Evolutionary conservation across 2,329 filamentous ascomycete genomes (phyloP).

Genomic region (Ceratocystis alfenasii): DNA sequence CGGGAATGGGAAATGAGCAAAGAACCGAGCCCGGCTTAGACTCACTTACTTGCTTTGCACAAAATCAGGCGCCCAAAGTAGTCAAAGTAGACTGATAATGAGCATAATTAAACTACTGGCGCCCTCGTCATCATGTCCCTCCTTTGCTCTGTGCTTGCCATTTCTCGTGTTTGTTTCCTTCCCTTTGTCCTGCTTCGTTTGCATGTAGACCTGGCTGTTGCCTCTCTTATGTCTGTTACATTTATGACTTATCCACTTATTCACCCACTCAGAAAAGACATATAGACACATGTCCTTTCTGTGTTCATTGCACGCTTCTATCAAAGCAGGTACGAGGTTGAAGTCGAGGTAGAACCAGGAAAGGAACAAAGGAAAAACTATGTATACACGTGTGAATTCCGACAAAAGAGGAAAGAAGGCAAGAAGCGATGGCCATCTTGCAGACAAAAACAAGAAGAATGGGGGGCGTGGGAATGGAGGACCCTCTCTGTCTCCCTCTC

Average conservation of each 20-base stretch:
- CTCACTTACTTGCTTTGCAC: not conserved
- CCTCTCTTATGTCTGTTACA: not conserved
- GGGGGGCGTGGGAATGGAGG: not conserved
- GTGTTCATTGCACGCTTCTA: not conserved
- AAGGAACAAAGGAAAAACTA: not conserved
- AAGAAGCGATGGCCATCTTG: not conserved
- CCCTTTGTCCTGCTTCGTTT: not conserved
- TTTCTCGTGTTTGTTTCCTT: not conserved
- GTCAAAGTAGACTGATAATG: not conserved
- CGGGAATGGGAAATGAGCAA: conserved; percentile 9
- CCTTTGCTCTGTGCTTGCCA: not conserved
- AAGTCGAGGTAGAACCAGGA: not conserved
- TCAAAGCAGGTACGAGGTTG: conserved; percentile 10
- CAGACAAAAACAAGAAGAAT: not conserved
- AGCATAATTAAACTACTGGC: not conserved
- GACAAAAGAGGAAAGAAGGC: not conserved
- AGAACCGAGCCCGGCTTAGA: not conserved
- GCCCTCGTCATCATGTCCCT: not conserved
- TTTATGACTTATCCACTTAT: not conserved
- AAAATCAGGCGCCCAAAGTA: not conserved
- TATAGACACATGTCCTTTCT: not conserved
- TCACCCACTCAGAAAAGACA: not conserved
- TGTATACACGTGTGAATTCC: not conserved
- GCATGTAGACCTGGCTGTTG: not conserved
- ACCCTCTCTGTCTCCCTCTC: not conserved